Percentiles rank a stretch among this genome's conserved stretches.
phyloP scores from a whole-genome alignment of 2,329 filamentous ascomycete genomes.

The Verticillium longisporum region DNA sequence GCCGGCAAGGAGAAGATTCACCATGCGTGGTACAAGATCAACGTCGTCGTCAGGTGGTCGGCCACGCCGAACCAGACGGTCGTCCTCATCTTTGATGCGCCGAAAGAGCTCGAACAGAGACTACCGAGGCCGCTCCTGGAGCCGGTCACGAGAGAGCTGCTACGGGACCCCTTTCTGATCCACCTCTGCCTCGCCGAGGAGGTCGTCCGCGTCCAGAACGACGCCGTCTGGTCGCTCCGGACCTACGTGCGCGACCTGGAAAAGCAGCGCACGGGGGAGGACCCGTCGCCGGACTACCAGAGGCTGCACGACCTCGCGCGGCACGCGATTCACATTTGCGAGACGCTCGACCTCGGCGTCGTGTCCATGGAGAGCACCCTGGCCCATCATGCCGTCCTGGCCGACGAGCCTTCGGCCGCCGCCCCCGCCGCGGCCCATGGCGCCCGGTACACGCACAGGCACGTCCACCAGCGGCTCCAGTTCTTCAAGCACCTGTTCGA shows the following conservation, averaged over 20 bases:
- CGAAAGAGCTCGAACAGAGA: neutral
- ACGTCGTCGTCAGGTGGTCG: slow-evolving; percentile 21
- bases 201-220: slow-evolving; percentile 22
- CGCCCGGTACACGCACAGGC: slow-evolving; percentile 5
- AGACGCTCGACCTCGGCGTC: slow-evolving; percentile 29
- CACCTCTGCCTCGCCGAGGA: slow-evolving; percentile 22
- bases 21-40: slow-evolving; percentile 25
- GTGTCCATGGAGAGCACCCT: slow-evolving; percentile 24
- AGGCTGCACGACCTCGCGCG: slow-evolving; percentile 32
- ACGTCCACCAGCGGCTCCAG: slow-evolving; percentile 21
- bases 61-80: slow-evolving; percentile 13
- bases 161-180: slow-evolving; percentile 27
- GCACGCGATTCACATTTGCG: slow-evolving; percentile 36
- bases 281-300: neutral
- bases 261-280: slow-evolving; percentile 5
- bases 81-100: slow-evolving; percentile 23
- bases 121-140: neutral
- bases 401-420: slow-evolving; percentile 2
- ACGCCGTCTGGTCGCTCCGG: slow-evolving; percentile 31
- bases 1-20: slow-evolving; percentile 13
- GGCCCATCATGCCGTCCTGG: slow-evolving; percentile 19
- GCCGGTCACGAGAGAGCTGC: slow-evolving; percentile 1
- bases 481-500: slow-evolving; percentile 24
- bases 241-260: slow-evolving; percentile 26
- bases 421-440: neutral